Evolutionary conservation across 129 eudicot genomes (phyloP).

Genomic region (Flaveria sonorensis): DNA sequence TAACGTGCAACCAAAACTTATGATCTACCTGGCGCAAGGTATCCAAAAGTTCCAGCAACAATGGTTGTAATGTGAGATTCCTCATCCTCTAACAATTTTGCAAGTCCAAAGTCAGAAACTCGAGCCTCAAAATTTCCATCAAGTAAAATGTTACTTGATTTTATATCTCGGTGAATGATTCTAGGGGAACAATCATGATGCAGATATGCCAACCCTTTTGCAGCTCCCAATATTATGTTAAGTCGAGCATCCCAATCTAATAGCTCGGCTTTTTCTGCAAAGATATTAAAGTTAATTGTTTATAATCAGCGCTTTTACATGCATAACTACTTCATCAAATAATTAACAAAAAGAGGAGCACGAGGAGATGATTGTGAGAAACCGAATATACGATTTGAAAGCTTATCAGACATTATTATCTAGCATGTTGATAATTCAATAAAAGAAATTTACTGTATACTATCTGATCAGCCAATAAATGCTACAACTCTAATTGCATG

Average conservation of each 20-base stretch:
- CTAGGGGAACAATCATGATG: slow-evolving; percentile 99
- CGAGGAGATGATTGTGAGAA: neutral
- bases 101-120: slow-evolving; percentile 97
- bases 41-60: slow-evolving; percentile 99
- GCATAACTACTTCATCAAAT: slow-evolving; percentile 14
- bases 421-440: neutral
- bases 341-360: slow-evolving; percentile 13
- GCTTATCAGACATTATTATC: neutral
- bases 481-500: neutral
- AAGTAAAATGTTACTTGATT: slow-evolving; percentile 96
- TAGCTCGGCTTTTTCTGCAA: slow-evolving; percentile 78
- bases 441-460: neutral
- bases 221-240: slow-evolving; percentile 89
- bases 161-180: slow-evolving; percentile 93
- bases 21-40: slow-evolving; percentile 91
- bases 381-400: neutral
- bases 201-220: slow-evolving; percentile 93
- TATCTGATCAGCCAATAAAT: neutral
- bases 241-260: slow-evolving; percentile 90
- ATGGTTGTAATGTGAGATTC: slow-evolving; percentile 99
- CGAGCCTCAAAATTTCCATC: slow-evolving; percentile 97
- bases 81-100: slow-evolving; percentile 91
- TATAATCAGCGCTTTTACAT: slow-evolving; percentile 9
- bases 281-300: neutral
- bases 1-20: neutral